These are phyloP conservation scores for Fusarium vanettenii DNA, from an alignment of 2,329 filamentous ascomycete genomes.

Conservation along the genomic window DNA sequence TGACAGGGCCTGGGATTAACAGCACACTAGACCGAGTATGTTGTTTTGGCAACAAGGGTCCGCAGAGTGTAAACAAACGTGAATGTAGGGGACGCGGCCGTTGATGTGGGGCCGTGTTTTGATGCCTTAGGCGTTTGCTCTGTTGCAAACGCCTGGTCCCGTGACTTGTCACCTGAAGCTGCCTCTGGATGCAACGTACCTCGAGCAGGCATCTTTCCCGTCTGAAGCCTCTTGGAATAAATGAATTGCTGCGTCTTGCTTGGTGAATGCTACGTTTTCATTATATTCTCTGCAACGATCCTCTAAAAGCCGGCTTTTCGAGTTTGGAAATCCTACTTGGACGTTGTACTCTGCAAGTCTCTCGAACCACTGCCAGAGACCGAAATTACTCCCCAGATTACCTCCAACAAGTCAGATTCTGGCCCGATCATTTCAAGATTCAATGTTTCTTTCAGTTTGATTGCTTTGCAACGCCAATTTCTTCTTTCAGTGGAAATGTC, in stretches of 20 bases:
- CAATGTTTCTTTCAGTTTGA: conserved; percentile 11
- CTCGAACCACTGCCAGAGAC: conserved; percentile 6
- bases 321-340: neutral
- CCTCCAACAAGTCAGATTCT: conserved; percentile 11
- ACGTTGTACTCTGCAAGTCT: neutral
- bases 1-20: conserved; percentile 36
- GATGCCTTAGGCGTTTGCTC: conserved; percentile 35
- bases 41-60: conserved; percentile 44
- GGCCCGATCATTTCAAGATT: neutral
- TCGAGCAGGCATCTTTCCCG: neutral
- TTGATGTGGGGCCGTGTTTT: conserved; percentile 33
- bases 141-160: conserved; percentile 3
- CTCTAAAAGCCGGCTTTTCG: neutral
- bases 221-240: neutral
- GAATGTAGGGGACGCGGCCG: conserved; percentile 36
- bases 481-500: neutral
- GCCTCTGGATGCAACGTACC: neutral
- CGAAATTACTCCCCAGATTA: neutral
- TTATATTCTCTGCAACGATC: neutral
- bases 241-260: neutral
- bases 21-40: conserved; percentile 33
- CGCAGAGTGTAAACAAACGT: conserved; percentile 46
- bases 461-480: neutral
- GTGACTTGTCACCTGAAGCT: conserved; percentile 33
- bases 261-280: neutral